phyloP scores from a whole-genome alignment of 1,139 yeast genomes.

The Suhomyces bribrorum region DNA sequence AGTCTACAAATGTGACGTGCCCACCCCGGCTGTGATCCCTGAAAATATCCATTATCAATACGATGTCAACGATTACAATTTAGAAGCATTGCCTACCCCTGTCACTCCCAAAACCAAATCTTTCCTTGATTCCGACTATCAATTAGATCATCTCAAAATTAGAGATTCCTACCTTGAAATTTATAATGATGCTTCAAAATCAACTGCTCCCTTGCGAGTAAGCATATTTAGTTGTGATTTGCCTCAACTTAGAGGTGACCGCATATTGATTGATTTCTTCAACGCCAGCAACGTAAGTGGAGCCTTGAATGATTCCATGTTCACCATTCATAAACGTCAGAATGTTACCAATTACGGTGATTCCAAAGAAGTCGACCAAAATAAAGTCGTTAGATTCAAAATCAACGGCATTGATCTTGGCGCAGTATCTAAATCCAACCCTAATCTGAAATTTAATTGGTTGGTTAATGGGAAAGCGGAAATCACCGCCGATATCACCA shows the following conservation, averaged over 20 bases:
- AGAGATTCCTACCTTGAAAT: slow-evolving; percentile 57
- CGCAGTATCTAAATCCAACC: slow-evolving; percentile 36
- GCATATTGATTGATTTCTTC: slow-evolving; percentile 64
- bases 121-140: slow-evolving; percentile 43
- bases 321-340: slow-evolving; percentile 66
- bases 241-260: slow-evolving; percentile 58
- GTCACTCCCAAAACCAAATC: slow-evolving; percentile 8
- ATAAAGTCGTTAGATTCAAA: slow-evolving; percentile 58
- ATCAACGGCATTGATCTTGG: slow-evolving; percentile 64
- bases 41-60: slow-evolving; percentile 37
- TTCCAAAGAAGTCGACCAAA: slow-evolving; percentile 35
- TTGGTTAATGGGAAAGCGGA: slow-evolving; percentile 69
- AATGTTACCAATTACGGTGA: slow-evolving; percentile 23
- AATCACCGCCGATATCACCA: slow-evolving; percentile 65
- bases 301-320: slow-evolving; percentile 69
- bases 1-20: slow-evolving; percentile 23
- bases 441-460: slow-evolving; percentile 63
- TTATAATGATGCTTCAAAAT: slow-evolving; percentile 31
- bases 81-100: slow-evolving; percentile 17
- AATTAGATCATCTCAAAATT: slow-evolving; percentile 51
- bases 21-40: slow-evolving; percentile 11
- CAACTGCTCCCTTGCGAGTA: slow-evolving; percentile 46
- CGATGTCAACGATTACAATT: slow-evolving; percentile 32
- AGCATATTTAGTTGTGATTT: slow-evolving; percentile 66
- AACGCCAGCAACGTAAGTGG: slow-evolving; percentile 73